Percentiles rank a stretch among this genome's conserved stretches.
phyloP scores from a whole-genome alignment of 23 red algal species.

The Gracilaria domingensis region DNA sequence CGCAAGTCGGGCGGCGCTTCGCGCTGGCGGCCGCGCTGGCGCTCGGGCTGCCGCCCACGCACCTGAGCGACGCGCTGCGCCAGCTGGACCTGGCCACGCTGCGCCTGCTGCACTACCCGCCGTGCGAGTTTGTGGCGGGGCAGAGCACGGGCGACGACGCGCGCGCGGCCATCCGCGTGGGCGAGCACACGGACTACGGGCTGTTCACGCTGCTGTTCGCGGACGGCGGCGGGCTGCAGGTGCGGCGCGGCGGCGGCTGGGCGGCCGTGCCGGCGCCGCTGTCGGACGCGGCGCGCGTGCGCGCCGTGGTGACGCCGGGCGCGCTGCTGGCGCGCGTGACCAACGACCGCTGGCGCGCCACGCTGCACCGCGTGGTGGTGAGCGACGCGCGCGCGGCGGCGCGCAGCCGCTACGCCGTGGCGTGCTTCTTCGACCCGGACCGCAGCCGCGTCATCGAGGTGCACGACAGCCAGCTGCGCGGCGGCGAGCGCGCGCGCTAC shows the following conservation, averaged over 20 bases:
- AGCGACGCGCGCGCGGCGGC: neutral
- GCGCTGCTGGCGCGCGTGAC: slow-evolving; percentile 52
- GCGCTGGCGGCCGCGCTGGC: slow-evolving; percentile 33
- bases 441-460: neutral
- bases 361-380: slow-evolving; percentile 66
- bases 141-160: neutral
- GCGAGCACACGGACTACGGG: slow-evolving; percentile 65
- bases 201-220: slow-evolving; percentile 51
- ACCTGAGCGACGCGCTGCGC: neutral
- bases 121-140: neutral
- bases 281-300: neutral
- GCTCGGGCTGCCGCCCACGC: slow-evolving; percentile 9
- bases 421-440: slow-evolving; percentile 47
- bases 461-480: neutral
- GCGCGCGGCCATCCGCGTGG: slow-evolving; percentile 16
- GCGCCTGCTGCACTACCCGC: slow-evolving; percentile 42
- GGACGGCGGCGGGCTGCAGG: slow-evolving; percentile 35
- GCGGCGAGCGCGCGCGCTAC: neutral
- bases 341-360: slow-evolving; percentile 50
- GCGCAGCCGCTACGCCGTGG: slow-evolving; percentile 34
- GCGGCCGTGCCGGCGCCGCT: slow-evolving; percentile 24
- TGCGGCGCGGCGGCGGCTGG: slow-evolving; percentile 26
- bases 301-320: slow-evolving; percentile 21
- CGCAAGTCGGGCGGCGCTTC: neutral
- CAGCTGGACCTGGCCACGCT: neutral